Evolutionary conservation across 2,329 filamentous ascomycete species (phyloP).

Genomic region (Bipolaris gigantea): DNA sequence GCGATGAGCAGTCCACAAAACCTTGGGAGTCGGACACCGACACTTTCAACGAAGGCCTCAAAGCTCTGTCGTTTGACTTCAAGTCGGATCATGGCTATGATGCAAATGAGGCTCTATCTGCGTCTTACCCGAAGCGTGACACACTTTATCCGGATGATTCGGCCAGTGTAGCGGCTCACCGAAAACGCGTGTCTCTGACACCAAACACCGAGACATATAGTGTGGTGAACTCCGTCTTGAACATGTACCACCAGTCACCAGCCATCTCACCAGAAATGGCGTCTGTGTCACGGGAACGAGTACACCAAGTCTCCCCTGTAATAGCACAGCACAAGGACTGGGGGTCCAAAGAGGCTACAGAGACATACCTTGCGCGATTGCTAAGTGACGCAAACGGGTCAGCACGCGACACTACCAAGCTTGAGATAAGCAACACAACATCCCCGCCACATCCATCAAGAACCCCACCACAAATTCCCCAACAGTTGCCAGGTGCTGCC

Average conservation of each 20-base stretch:
- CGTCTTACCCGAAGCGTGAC: constrained; percentile 37
- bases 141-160: constrained; percentile 45
- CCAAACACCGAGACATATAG: constrained; percentile 50
- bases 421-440: constrained; percentile 12
- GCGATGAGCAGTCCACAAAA: constrained; percentile 38
- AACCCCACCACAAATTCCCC: constrained; percentile 24
- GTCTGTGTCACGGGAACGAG: constrained; percentile 44
- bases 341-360: constrained; percentile 58
- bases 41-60: constrained; percentile 16
- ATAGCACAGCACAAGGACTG: constrained; percentile 58
- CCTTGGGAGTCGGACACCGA: constrained; percentile 15
- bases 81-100: constrained; percentile 21
- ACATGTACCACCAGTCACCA: constrained; percentile 45
- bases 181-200: constrained; percentile 34
- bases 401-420: constrained; percentile 12
- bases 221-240: constrained; percentile 46
- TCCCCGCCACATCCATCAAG: constrained; percentile 19
- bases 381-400: constrained; percentile 44
- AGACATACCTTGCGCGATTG: constrained; percentile 58
- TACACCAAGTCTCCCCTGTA: constrained; percentile 54
- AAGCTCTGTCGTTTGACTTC: constrained; percentile 17
- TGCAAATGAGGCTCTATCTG: constrained; percentile 36
- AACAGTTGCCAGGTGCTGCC: constrained; percentile 30
- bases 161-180: constrained; percentile 42
- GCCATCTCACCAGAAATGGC: constrained; percentile 46